These are phyloP conservation scores for Carex cristatella DNA, from an alignment of 176 grass and related monocot genomes.

Conservation along the genomic window DNA sequence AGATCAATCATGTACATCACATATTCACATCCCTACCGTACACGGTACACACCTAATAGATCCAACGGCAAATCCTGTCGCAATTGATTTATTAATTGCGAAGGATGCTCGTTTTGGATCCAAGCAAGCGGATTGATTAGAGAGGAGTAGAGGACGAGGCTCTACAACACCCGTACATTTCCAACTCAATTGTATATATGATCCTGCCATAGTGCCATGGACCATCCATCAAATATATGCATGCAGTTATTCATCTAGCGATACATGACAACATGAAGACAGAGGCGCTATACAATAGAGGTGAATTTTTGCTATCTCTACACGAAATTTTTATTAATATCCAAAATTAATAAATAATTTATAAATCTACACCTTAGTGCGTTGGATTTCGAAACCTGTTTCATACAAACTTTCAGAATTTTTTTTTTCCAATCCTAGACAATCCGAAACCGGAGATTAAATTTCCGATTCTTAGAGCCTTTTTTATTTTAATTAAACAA, in stretches of 20 bases:
- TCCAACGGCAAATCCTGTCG: constrained; percentile 21
- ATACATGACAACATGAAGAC: constrained; percentile 32
- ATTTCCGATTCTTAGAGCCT: no score
- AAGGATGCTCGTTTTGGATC: constrained; percentile 37
- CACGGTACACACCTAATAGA: constrained; percentile 23
- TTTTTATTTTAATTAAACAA: no score
- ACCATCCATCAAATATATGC: not conserved
- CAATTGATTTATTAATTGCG: constrained; percentile 26
- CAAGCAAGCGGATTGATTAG: constrained; percentile 23
- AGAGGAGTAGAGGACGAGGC: constrained; percentile 17
- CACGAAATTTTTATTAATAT: no score
- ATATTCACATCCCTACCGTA: constrained; percentile 25
- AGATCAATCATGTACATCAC: constrained; percentile 23
- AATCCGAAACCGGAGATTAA: no score
- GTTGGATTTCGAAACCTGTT: no score
- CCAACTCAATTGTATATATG: not conserved
- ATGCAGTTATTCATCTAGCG: constrained; percentile 14
- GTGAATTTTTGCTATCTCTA: no score
- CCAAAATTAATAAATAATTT: no score
- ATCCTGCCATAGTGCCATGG: constrained; percentile 1
- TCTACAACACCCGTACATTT: constrained; percentile 25
- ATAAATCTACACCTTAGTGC: no score
- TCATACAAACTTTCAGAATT: no score
- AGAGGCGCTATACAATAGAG: not conserved
- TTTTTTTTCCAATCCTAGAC: no score